A percentile compares a stretch with the other conserved stretches of the same genome.
These are phyloP conservation scores for Saccharomycopsis fodiens DNA, from an alignment of 805 yeast species.

Conservation along the genomic window DNA sequence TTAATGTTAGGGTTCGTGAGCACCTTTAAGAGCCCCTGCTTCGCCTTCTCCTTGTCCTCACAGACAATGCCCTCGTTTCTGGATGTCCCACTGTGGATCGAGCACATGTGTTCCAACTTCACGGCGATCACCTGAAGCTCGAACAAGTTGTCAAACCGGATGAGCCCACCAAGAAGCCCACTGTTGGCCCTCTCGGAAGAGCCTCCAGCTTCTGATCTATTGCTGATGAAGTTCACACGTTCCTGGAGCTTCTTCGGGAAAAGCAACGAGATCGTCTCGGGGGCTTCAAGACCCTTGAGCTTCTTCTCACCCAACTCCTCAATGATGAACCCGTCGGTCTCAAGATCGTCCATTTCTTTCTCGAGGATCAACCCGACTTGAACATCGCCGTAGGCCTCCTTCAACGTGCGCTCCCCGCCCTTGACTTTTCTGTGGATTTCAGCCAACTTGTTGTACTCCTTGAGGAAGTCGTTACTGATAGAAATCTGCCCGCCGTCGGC, in stretches of 20 bases:
- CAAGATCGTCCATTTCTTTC: conserved; percentile 55
- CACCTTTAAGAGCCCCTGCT: conserved; percentile 9
- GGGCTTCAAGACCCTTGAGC: conserved; percentile 89
- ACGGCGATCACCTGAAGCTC: conserved; percentile 48
- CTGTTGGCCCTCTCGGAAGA: conserved; percentile 19
- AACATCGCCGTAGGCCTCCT: conserved; percentile 39
- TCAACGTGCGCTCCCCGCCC: conserved; percentile 24
- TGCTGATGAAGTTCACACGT: conserved; percentile 41
- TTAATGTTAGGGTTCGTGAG: conserved; percentile 22
- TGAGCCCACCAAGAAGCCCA: conserved; percentile 18
- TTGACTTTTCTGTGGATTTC: conserved; percentile 29
- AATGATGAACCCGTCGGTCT: conserved; percentile 60
- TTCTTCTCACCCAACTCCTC: conserved; percentile 77
- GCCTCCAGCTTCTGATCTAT: conserved; percentile 30
- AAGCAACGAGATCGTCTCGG: conserved; percentile 73
- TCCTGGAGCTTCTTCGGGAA: conserved; percentile 61
- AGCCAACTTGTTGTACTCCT: conserved; percentile 57
- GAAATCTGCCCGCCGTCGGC: conserved; percentile 99
- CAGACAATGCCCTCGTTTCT: conserved; percentile 21
- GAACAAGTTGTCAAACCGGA: conserved; percentile 36
- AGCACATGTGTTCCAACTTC: conserved; percentile 50
- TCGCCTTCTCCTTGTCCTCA: conserved; percentile 5
- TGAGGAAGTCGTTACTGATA: conserved; percentile 71
- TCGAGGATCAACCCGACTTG: conserved; percentile 51
- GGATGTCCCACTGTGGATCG: conserved; percentile 36